Evolutionary conservation across 805 yeast genomes (phyloP).

Genomic region (Lipomyces yamadae): DNA sequence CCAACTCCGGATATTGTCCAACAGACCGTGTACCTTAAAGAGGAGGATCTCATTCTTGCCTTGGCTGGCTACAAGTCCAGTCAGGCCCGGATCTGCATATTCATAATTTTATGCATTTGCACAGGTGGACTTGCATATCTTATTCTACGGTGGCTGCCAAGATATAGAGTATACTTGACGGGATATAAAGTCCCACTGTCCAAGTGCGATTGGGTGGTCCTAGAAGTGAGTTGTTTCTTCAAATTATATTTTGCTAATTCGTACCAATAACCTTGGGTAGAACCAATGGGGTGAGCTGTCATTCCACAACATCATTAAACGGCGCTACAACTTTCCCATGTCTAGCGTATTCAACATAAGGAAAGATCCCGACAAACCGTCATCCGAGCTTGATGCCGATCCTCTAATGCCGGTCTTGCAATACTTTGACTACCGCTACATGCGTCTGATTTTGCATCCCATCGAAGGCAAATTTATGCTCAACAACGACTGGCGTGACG

Average conservation of each 20-base stretch:
- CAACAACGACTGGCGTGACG: conserved; percentile 85
- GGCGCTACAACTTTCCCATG: conserved; percentile 70
- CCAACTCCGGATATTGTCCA: conserved; percentile 14
- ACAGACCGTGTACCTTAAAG: conserved; percentile 91
- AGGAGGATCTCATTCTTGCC: conserved; percentile 92
- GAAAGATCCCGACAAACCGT: conserved; percentile 22
- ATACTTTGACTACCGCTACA: conserved; percentile 79
- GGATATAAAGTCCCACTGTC: conserved; percentile 75
- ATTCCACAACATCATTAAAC: conserved; percentile 59
- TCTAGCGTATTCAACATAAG: conserved; percentile 62
- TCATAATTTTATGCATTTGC: conserved; percentile 57
- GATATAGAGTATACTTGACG: conserved; percentile 66
- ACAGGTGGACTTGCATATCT: conserved; percentile 78
- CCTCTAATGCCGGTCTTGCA: conserved; percentile 73
- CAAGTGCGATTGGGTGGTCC: conserved; percentile 86
- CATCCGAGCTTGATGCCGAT: conserved; percentile 51
- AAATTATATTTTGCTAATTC: background rate
- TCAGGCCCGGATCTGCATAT: conserved; percentile 52
- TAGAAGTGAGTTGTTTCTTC: conserved; percentile 53
- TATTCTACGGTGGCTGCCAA: conserved; percentile 83
- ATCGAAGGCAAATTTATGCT: conserved; percentile 82
- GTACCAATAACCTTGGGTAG: conserved; percentile 20
- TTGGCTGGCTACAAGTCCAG: conserved; percentile 84
- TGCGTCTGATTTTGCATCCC: conserved; percentile 83
- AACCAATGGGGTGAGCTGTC: conserved; percentile 89